phyloP scores from a whole-genome alignment of 768 basidiomycete species.

The Coprinellus aureogranulatus region DNA sequence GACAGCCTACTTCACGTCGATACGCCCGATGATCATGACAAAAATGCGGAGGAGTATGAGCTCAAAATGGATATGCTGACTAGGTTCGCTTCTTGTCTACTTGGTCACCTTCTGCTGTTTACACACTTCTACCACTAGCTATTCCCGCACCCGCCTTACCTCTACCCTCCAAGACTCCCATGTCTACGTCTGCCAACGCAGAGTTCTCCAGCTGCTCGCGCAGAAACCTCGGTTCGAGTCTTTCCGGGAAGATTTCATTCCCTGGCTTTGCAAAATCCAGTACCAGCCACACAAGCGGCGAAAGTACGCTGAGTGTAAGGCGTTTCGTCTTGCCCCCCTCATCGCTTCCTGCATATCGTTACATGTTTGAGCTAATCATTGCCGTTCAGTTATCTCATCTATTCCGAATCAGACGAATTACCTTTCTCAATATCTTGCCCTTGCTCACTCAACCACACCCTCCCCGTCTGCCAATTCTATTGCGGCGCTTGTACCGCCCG shows the following conservation, averaged over 20 bases:
- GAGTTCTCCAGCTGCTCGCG: slow-evolving; percentile 68
- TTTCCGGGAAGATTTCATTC: slow-evolving; percentile 85
- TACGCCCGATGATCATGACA: slow-evolving; percentile 64
- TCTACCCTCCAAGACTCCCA: slow-evolving; percentile 79
- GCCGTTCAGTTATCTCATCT: slow-evolving; percentile 22
- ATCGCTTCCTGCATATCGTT: neutral
- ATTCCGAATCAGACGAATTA: slow-evolving; percentile 29
- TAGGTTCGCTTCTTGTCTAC: slow-evolving; percentile 38
- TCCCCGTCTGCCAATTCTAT: neutral
- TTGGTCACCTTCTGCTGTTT: neutral
- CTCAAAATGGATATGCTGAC: slow-evolving; percentile 74
- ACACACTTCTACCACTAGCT: slow-evolving; percentile 39
- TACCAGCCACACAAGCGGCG: slow-evolving; percentile 61
- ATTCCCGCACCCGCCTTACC: slow-evolving; percentile 69
- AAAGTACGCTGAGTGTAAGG: slow-evolving; percentile 57
- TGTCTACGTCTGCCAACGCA: slow-evolving; percentile 81
- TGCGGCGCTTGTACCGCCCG: slow-evolving; percentile 8
- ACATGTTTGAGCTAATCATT: slow-evolving; percentile 38
- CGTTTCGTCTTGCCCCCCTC: slow-evolving; percentile 5
- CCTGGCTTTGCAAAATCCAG: slow-evolving; percentile 87
- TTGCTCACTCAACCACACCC: slow-evolving; percentile 58
- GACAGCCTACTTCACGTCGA: slow-evolving; percentile 73
- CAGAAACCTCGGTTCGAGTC: slow-evolving; percentile 75
- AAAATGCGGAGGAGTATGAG: slow-evolving; percentile 67
- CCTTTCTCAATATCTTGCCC: slow-evolving; percentile 46